Conservation (phyloP, 2,329 filamentous ascomycete species). For the Furcasterigmium sp. region DNA sequence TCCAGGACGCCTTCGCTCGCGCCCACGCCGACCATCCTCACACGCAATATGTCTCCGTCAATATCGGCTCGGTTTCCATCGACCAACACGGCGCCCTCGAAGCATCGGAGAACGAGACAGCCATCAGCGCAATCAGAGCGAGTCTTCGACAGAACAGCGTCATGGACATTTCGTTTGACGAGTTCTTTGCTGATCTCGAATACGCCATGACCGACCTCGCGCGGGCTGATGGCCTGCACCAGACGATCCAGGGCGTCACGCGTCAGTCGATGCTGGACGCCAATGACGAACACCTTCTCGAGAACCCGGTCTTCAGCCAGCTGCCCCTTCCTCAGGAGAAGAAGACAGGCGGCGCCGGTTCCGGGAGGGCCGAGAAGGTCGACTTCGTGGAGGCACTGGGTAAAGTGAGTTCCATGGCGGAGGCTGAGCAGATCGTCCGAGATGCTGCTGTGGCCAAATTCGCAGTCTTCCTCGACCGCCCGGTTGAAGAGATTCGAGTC, state of each 20-base stretch:
- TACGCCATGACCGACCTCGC: conserved; percentile 3
- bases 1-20: conserved; percentile 31
- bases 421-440: conserved; percentile 12
- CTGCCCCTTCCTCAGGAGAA: conserved; percentile 6
- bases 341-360: not conserved
- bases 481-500: conserved; percentile 12
- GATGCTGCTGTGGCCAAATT: conserved; percentile 14
- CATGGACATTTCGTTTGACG: not conserved
- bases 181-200: not conserved
- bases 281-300: conserved; percentile 11
- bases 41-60: conserved; percentile 20
- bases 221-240: conserved; percentile 1
- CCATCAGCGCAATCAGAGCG: not conserved
- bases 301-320: conserved; percentile 13
- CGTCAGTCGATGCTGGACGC: conserved; percentile 12
- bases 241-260: too few species aligned
- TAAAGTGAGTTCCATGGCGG: conserved; percentile 7
- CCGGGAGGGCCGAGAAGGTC: conserved; percentile 2
- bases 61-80: conserved; percentile 28
- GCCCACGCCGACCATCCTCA: conserved; percentile 22
- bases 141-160: not conserved
- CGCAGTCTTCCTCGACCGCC: conserved; percentile 13
- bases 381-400: conserved; percentile 6
- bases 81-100: conserved; percentile 23
- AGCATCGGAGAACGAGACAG: conserved; percentile 1